Percentiles rank a stretch among this genome's conserved stretches.
Conservation (phyloP, 2,329 filamentous ascomycete genomes). For the Trichoderma sp. region DNA sequence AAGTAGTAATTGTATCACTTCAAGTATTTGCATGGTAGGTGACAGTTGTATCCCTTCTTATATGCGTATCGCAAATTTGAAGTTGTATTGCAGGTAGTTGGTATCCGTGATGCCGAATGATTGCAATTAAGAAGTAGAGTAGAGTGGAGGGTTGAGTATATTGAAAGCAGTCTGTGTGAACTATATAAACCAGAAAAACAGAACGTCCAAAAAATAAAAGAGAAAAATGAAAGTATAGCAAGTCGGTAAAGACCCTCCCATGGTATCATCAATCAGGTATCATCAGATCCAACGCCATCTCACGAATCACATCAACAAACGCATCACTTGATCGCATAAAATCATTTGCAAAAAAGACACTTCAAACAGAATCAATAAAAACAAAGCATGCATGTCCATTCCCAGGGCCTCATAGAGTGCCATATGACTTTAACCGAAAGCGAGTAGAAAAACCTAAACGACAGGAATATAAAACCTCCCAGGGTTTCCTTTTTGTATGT, state of each 20-base stretch:
- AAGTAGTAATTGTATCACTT: neutral
- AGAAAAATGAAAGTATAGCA: neutral
- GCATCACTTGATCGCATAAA: neutral
- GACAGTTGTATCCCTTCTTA: no score
- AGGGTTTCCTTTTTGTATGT: neutral
- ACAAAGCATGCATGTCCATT: neutral
- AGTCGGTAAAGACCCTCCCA: neutral
- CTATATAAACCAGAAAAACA: neutral
- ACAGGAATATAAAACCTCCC: constrained; percentile 4
- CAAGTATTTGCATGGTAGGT: neutral
- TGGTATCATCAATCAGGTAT: neutral
- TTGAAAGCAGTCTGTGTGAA: neutral
- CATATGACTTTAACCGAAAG: neutral
- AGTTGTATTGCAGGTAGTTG: neutral
- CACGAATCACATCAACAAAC: neutral
- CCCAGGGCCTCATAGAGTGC: constrained; percentile 1
- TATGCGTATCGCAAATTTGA: no score
- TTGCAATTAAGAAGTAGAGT: neutral
- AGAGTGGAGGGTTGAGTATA: neutral
- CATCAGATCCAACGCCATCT: neutral
- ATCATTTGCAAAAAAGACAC: neutral
- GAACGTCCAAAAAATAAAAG: neutral
- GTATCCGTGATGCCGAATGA: neutral
- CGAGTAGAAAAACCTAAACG: neutral
- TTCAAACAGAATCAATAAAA: neutral